phyloP scores from a whole-genome alignment of 2,329 filamentous ascomycete genomes.

The Aspergillus fumigatus region DNA sequence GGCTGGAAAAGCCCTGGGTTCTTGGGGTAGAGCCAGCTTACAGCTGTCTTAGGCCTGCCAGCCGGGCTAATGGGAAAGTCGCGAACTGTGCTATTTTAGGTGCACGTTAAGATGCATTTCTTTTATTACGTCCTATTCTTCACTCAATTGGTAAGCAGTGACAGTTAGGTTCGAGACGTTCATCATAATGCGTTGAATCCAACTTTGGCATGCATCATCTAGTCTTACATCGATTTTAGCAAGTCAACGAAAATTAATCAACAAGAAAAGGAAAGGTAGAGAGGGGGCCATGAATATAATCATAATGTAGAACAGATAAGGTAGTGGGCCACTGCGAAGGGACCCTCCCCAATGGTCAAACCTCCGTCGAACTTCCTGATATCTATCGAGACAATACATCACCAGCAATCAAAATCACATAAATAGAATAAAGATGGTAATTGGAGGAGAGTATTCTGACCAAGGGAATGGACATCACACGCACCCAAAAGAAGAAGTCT shows the following conservation, averaged over 20 bases:
- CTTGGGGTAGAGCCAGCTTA: neutral
- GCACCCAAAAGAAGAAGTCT: constrained; percentile 9
- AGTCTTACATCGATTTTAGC: neutral
- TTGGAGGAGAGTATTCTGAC: constrained; percentile 1
- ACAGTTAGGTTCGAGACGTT: neutral
- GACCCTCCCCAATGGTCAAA: neutral
- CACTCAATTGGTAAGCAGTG: too few relatives aligned
- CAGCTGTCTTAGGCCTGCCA: too few relatives aligned
- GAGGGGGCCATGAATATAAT: neutral
- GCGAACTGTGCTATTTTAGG: too few relatives aligned
- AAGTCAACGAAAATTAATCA: neutral
- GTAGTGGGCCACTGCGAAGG: neutral
- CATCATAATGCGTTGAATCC: neutral
- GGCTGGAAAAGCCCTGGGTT: neutral
- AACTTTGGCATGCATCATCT: neutral
- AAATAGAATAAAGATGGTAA: neutral
- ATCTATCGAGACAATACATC: constrained; percentile 1
- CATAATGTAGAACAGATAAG: neutral
- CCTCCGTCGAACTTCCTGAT: neutral
- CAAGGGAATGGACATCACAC: neutral
- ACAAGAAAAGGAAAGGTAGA: neutral
- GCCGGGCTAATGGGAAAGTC: too few relatives aligned
- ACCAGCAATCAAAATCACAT: neutral
- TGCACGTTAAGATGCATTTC: too few relatives aligned
- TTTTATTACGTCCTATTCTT: too few relatives aligned